Percentiles rank a stretch among this genome's conserved stretches.
Evolutionary conservation across 2,329 filamentous ascomycete species (phyloP).

Genomic region (Colletotrichum ledebouriae): DNA sequence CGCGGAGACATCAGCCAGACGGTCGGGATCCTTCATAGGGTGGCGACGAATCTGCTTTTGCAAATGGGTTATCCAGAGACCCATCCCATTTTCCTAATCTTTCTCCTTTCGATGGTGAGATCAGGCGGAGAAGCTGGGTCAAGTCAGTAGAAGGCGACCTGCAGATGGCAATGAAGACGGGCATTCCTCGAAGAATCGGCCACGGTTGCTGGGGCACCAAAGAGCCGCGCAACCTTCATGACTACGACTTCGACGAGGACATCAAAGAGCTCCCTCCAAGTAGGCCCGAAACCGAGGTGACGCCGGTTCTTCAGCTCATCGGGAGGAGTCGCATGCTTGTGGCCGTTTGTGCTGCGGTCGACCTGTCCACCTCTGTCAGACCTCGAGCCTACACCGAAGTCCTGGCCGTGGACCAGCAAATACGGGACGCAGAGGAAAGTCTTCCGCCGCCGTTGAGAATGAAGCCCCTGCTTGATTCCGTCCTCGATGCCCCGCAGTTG

Average conservation of each 20-base stretch:
- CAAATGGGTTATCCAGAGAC: conserved; percentile 53
- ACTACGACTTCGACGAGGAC: conserved; percentile 56
- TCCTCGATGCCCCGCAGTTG: conserved; percentile 45
- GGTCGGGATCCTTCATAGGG: conserved; percentile 22
- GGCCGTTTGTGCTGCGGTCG: conserved; percentile 45
- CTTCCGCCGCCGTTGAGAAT: conserved; percentile 46
- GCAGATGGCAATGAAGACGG: conserved; percentile 57
- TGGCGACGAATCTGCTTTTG: conserved; percentile 21
- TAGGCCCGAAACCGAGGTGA: conserved; percentile 49
- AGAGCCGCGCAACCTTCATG: conserved; percentile 58
- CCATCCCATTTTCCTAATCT: conserved; percentile 56
- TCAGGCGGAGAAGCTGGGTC: conserved; percentile 59
- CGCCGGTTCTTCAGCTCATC: conserved; percentile 45
- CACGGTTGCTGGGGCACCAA: conserved; percentile 56
- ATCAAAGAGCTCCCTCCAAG: conserved; percentile 54
- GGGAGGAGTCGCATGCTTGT: conserved; percentile 44
- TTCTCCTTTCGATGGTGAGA: conserved; percentile 58
- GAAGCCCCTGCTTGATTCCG: conserved; percentile 40
- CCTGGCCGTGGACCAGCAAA: conserved; percentile 44
- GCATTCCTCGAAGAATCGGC: conserved; percentile 58
- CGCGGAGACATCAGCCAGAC: conserved; percentile 26
- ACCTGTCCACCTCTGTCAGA: conserved; percentile 41
- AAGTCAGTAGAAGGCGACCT: conserved; percentile 57
- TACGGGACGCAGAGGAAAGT: conserved; percentile 45
- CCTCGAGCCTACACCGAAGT: conserved; percentile 43